Conservation (phyloP, 306 rosid species). For the Astragalus glycyphyllos region DNA sequence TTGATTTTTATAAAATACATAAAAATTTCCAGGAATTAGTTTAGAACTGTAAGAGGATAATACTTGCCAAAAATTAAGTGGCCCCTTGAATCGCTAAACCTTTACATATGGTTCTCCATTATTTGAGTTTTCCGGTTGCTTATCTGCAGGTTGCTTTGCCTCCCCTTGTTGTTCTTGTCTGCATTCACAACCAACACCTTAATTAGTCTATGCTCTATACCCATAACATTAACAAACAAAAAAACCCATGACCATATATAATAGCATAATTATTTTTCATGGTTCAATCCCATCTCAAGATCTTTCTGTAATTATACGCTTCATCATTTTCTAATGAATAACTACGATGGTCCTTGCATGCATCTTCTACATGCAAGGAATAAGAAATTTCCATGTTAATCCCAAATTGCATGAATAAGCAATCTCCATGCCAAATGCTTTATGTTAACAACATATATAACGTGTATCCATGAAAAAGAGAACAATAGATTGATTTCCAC, state of each 20-base stretch:
- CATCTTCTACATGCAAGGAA: too few species aligned
- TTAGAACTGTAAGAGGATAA: background rate
- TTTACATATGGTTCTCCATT: constrained; percentile 77
- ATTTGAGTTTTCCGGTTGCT: constrained; percentile 67
- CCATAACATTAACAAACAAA: too few species aligned
- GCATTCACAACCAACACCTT: constrained; percentile 36
- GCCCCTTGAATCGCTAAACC: constrained; percentile 46
- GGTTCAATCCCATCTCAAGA: too few species aligned
- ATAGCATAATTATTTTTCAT: too few species aligned
- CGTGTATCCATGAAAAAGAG: constrained; percentile 1
- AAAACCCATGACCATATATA: too few species aligned
- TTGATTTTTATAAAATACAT: background rate
- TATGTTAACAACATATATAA: constrained; percentile 5
- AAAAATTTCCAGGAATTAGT: background rate
- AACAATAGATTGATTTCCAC: background rate
- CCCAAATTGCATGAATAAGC: background rate
- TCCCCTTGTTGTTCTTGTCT: constrained; percentile 89
- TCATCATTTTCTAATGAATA: too few species aligned
- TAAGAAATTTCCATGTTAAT: background rate
- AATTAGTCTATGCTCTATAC: constrained; percentile 4
- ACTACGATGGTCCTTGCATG: too few species aligned
- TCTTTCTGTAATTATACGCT: too few species aligned
- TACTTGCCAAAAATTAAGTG: constrained; percentile 37
- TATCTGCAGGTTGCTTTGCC: constrained; percentile 67
- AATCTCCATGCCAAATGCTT: background rate